A percentile compares a stretch with the other conserved stretches of the same genome.
These are phyloP conservation scores for Paecilomyces sp. DNA, from an alignment of 2,329 filamentous ascomycete species.

Conservation along the genomic window DNA sequence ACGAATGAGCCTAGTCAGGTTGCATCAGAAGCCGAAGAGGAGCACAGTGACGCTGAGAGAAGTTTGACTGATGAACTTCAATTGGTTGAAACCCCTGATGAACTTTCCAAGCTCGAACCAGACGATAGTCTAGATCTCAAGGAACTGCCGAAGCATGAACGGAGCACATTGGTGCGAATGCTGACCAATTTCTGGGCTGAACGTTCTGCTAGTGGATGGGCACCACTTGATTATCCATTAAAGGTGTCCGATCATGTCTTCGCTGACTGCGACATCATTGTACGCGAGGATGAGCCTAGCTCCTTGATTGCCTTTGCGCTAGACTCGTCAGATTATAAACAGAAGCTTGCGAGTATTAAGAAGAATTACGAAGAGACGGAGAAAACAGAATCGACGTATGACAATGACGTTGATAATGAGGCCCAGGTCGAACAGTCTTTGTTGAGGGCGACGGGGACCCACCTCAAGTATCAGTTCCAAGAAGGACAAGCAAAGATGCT, in stretches of 20 bases:
- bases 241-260: slow-evolving; percentile 88
- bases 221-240: slow-evolving; percentile 84
- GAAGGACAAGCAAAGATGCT: slow-evolving; percentile 92
- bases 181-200: slow-evolving; percentile 98
- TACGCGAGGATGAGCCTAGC: slow-evolving; percentile 93
- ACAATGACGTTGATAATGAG: slow-evolving; percentile 48
- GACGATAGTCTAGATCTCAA: slow-evolving; percentile 53
- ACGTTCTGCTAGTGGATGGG: slow-evolving; percentile 90
- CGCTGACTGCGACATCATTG: slow-evolving; percentile 92
- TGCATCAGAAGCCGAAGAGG: slow-evolving; percentile 59
- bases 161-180: slow-evolving; percentile 89
- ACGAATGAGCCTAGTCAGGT: slow-evolving; percentile 43
- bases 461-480: slow-evolving; percentile 92
- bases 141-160: slow-evolving; percentile 86
- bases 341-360: slow-evolving; percentile 58
- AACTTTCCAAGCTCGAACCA: slow-evolving; percentile 43
- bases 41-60: slow-evolving; percentile 64
- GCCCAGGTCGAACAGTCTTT: slow-evolving; percentile 78
- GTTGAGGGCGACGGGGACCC: slow-evolving; percentile 76
- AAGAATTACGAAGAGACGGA: slow-evolving; percentile 23
- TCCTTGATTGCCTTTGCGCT: slow-evolving; percentile 92
- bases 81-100: slow-evolving; percentile 50
- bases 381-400: slow-evolving; percentile 16
- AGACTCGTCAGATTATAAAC: slow-evolving; percentile 77
- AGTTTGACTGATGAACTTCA: slow-evolving; percentile 61